These are phyloP conservation scores for Toxicodendron radicans DNA, from an alignment of 345 rosid species.

Conservation along the genomic window DNA sequence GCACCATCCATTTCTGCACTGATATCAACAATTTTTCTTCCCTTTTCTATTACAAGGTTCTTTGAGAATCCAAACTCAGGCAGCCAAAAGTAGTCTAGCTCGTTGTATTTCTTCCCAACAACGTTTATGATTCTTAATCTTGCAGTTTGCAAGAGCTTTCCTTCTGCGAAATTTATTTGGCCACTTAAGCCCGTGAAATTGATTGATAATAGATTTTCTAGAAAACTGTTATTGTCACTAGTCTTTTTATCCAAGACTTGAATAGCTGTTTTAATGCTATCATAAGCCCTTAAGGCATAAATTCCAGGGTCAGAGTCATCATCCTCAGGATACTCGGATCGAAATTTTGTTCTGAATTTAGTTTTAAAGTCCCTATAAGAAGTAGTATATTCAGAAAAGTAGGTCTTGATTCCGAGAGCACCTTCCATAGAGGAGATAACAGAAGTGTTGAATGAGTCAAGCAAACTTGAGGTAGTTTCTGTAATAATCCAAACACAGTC, in stretches of 20 bases:
- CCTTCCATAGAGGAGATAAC: conserved; percentile 51
- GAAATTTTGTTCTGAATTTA: conserved; percentile 27
- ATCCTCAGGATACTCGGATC: conserved; percentile 26
- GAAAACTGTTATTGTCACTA: conserved; percentile 4
- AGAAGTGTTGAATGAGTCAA: conserved; percentile 37
- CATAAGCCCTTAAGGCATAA: conserved; percentile 40
- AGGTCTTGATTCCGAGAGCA: conserved; percentile 40
- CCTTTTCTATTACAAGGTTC: neutral
- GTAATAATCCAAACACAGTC: conserved; percentile 49
- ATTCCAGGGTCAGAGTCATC: conserved; percentile 36
- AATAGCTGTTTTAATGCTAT: conserved; percentile 29
- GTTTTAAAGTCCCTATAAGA: conserved; percentile 24
- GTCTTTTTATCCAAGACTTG: conserved; percentile 17
- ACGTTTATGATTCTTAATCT: conserved; percentile 37
- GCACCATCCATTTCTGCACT: conserved; percentile 2
- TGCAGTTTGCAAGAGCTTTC: conserved; percentile 12
- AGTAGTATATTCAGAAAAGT: conserved; percentile 19
- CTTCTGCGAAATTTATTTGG: conserved; percentile 27
- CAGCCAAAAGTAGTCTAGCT: conserved; percentile 39
- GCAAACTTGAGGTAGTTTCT: conserved; percentile 27
- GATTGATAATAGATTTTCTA: conserved; percentile 21
- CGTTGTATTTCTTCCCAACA: conserved; percentile 40
- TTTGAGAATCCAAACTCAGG: conserved; percentile 35
- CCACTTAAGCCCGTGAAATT: conserved; percentile 49
- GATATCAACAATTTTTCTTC: neutral